Conservation (phyloP, 2,329 filamentous ascomycete species). For the Trichoderma aggressivum region DNA sequence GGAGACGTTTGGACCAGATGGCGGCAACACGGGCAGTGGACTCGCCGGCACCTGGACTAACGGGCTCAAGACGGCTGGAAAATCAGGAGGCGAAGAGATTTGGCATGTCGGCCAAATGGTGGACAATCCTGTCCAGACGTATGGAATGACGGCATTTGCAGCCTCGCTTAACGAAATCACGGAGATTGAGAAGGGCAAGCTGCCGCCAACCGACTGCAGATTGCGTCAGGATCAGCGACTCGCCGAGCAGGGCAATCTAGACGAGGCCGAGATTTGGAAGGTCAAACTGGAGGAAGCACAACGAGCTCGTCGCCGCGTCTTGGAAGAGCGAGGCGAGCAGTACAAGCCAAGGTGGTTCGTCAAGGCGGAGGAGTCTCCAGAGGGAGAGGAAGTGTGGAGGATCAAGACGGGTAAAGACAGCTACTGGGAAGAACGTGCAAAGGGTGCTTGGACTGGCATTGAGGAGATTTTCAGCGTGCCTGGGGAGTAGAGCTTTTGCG, state of each 20-base stretch:
- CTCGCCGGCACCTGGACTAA: slow-evolving; percentile 83
- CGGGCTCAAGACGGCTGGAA: slow-evolving; percentile 64
- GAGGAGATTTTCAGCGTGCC: slow-evolving; percentile 47
- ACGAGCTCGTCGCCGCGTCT: slow-evolving; percentile 65
- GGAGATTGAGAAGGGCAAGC: slow-evolving; percentile 65
- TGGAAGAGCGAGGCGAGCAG: slow-evolving; percentile 71
- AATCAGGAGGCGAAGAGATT: slow-evolving; percentile 60
- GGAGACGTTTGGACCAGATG: slow-evolving; percentile 66
- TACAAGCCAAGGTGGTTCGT: slow-evolving; percentile 84
- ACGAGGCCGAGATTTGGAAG: slow-evolving; percentile 81
- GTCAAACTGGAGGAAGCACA: slow-evolving; percentile 82
- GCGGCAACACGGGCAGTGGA: slow-evolving; percentile 62
- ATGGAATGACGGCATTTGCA: slow-evolving; percentile 85
- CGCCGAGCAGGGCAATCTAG: slow-evolving; percentile 76
- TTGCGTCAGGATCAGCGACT: slow-evolving; percentile 84
- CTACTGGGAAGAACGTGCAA: slow-evolving; percentile 86
- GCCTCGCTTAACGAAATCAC: slow-evolving; percentile 87
- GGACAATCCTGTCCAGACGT: slow-evolving; percentile 72
- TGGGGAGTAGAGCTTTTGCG: slow-evolving; percentile 24
- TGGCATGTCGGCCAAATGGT: slow-evolving; percentile 80
- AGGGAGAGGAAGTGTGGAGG: slow-evolving; percentile 68
- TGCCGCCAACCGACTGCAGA: slow-evolving; percentile 79
- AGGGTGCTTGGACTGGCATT: slow-evolving; percentile 61
- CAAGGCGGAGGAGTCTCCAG: slow-evolving; percentile 56
- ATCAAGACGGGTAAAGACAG: slow-evolving; percentile 78